Conservation (phyloP, 768 basidiomycete species). For the Boletellus ananiceps region DNA sequence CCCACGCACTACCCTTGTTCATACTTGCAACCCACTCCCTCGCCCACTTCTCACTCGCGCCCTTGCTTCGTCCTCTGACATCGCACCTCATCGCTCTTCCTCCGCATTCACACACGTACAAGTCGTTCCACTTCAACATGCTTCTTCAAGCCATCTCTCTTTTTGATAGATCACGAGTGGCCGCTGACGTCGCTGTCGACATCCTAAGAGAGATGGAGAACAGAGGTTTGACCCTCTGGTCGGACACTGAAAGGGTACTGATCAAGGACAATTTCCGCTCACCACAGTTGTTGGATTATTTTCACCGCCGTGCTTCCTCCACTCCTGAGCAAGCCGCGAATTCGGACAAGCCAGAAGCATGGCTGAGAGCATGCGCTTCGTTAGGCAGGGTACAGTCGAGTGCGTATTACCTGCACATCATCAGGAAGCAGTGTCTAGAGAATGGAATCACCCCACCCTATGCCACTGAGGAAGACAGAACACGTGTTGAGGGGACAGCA, state of each 20-base stretch:
- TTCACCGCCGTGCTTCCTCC: slow-evolving; percentile 26
- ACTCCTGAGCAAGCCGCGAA: not conserved
- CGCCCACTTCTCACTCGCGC: slow-evolving; percentile 44
- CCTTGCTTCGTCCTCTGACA: slow-evolving; percentile 43
- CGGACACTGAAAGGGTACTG: slow-evolving; percentile 41
- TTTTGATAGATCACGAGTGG: slow-evolving; percentile 37
- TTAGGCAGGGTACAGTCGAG: slow-evolving; percentile 36
- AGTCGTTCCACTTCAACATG: slow-evolving; percentile 44
- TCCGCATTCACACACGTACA: slow-evolving; percentile 9
- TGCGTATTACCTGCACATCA: slow-evolving; percentile 36
- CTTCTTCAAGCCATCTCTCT: slow-evolving; percentile 49
- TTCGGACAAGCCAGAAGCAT: slow-evolving; percentile 10
- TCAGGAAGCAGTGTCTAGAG: slow-evolving; percentile 30
- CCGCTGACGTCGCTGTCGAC: slow-evolving; percentile 36
- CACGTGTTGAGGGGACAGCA: slow-evolving; percentile 17
- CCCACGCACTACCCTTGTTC: slow-evolving; percentile 9
- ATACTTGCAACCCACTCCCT: slow-evolving; percentile 41
- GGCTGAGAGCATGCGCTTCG: slow-evolving; percentile 20
- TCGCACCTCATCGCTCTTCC: slow-evolving; percentile 37
- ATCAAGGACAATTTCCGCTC: slow-evolving; percentile 50
- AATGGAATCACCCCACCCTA: slow-evolving; percentile 20
- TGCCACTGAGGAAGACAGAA: slow-evolving; percentile 4
- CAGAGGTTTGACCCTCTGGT: slow-evolving; percentile 38
- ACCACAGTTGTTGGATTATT: slow-evolving; percentile 43
- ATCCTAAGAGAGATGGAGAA: slow-evolving; percentile 47